Conservation (phyloP, 1,284 basidiomycete species). For the Thecaphora thlaspeos region DNA sequence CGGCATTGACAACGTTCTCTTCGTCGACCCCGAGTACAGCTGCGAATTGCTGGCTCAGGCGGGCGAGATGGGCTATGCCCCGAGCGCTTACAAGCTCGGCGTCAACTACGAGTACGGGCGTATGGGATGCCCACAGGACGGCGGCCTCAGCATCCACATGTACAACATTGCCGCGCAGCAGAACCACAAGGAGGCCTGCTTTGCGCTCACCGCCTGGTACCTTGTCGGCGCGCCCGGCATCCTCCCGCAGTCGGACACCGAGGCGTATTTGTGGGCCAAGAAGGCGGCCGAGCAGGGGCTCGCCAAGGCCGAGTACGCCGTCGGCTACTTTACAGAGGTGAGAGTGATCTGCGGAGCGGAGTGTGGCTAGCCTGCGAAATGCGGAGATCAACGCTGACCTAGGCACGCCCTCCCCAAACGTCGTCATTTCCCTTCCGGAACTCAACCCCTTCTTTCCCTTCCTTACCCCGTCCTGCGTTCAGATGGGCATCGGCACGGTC, state of each 20-base stretch:
- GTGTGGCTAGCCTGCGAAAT: too few species aligned
- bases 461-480: too few species aligned
- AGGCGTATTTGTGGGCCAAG: slow-evolving; percentile 70
- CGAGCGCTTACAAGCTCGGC: slow-evolving; percentile 89
- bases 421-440: too few species aligned
- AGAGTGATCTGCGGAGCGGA: too few species aligned
- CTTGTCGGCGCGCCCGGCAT: slow-evolving; percentile 96
- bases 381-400: too few species aligned
- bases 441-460: too few species aligned
- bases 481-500: slow-evolving; percentile 60
- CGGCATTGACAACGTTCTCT: slow-evolving; percentile 93
- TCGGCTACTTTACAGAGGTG: slow-evolving; percentile 97
- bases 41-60: slow-evolving; percentile 92
- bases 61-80: slow-evolving; percentile 91
- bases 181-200: slow-evolving; percentile 93
- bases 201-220: slow-evolving; percentile 98
- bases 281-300: slow-evolving; percentile 56
- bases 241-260: slow-evolving; percentile 94
- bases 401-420: too few species aligned
- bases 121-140: slow-evolving; percentile 97
- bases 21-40: slow-evolving; percentile 92
- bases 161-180: slow-evolving; percentile 81
- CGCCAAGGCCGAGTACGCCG: slow-evolving; percentile 70
- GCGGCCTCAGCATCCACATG: slow-evolving; percentile 95
- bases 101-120: slow-evolving; percentile 99